Conservation (phyloP, 75 land plant species). For the Picea glauca region DNA sequence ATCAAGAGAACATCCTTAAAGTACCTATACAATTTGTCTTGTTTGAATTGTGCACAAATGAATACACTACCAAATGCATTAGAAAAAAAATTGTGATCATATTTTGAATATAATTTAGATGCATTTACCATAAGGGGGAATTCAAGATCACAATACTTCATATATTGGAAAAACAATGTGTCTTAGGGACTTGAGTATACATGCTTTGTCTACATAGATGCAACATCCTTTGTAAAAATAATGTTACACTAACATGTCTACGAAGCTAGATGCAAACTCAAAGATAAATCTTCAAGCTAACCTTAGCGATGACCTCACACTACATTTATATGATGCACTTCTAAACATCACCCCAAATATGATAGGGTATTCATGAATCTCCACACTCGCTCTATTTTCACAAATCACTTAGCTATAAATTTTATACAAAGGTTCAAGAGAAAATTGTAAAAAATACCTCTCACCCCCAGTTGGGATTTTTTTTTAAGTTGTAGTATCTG, state of each 20-base stretch:
- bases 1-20: slow-evolving; percentile 14
- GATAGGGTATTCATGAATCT: slow-evolving; percentile 48
- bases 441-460: slow-evolving; percentile 92
- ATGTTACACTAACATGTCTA: slow-evolving; percentile 95
- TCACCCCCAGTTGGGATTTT: slow-evolving; percentile 64
- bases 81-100: slow-evolving; percentile 90
- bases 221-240: slow-evolving; percentile 84
- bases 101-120: slow-evolving; percentile 82
- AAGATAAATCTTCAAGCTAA: slow-evolving; percentile 95
- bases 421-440: slow-evolving; percentile 94
- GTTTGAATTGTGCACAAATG: slow-evolving; percentile 84
- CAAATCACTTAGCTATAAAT: slow-evolving; percentile 93
- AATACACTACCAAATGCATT: slow-evolving; percentile 94
- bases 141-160: slow-evolving; percentile 70
- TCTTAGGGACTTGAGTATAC: slow-evolving; percentile 90
- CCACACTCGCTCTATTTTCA: slow-evolving; percentile 92
- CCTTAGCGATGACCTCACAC: slow-evolving; percentile 85
- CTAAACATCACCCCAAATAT: slow-evolving; percentile 93
- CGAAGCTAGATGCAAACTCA: slow-evolving; percentile 91
- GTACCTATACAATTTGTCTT: slow-evolving; percentile 83
- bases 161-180: slow-evolving; percentile 48
- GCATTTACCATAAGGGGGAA: slow-evolving; percentile 96
- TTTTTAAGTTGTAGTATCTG: slow-evolving; percentile 36
- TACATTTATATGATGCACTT: slow-evolving; percentile 83
- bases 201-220: slow-evolving; percentile 64